phyloP scores from a whole-genome alignment of 805 yeast species.

The Candida maris region DNA sequence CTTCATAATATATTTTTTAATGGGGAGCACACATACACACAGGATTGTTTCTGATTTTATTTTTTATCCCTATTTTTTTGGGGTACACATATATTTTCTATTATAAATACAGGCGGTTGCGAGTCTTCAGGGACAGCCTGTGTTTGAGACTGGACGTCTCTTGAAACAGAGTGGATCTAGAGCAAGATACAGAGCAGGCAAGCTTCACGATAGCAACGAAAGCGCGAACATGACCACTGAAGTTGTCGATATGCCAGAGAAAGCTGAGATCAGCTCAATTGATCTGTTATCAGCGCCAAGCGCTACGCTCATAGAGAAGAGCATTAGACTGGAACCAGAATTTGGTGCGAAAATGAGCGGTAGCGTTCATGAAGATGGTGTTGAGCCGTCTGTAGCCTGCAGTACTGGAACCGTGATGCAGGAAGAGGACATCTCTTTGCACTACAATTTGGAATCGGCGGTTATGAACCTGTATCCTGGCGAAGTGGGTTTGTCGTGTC shows the following conservation, averaged over 20 bases:
- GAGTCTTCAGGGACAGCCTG: too few relatives aligned
- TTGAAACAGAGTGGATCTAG: too few relatives aligned
- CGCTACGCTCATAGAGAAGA: slow-evolving; percentile 14
- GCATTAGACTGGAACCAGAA: slow-evolving; percentile 10
- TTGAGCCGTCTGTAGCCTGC: slow-evolving; percentile 12
- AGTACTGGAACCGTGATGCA: slow-evolving; percentile 14
- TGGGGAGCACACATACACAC: too few relatives aligned
- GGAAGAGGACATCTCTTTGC: slow-evolving; percentile 17
- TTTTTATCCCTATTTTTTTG: too few relatives aligned
- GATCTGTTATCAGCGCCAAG: slow-evolving; percentile 19
- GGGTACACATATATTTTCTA: too few relatives aligned
- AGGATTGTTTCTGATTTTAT: too few relatives aligned
- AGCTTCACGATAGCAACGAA: too few relatives aligned
- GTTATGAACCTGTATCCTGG: slow-evolving; percentile 20
- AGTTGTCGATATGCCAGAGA: slow-evolving; percentile 9
- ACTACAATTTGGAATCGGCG: slow-evolving; percentile 29
- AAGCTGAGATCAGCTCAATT: slow-evolving; percentile 18
- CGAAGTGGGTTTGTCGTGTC: slow-evolving; percentile 28
- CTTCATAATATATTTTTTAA: too few relatives aligned
- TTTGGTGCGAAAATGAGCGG: slow-evolving; percentile 7
- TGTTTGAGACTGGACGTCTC: too few relatives aligned
- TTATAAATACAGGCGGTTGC: too few relatives aligned
- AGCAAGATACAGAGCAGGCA: too few relatives aligned
- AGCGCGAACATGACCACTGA: slow-evolving; percentile 15
- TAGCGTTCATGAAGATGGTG: slow-evolving; percentile 7